These are phyloP conservation scores for Epichloe coenophiala DNA, from an alignment of 2,329 filamentous ascomycete species.

Conservation along the genomic window DNA sequence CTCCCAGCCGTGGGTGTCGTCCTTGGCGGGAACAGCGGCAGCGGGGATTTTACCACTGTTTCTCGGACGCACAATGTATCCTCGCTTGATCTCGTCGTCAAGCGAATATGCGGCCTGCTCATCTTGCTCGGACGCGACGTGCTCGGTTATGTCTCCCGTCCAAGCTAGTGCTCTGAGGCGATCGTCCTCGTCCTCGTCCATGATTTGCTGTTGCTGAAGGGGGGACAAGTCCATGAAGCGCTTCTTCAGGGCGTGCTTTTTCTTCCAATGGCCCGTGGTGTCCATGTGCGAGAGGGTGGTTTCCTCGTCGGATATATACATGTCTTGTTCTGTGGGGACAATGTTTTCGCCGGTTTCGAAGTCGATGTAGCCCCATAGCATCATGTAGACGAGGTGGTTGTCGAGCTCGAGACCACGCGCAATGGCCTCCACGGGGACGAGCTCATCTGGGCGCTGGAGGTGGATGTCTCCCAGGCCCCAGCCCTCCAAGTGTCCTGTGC, in stretches of 20 bases:
- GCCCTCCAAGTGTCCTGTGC: slow-evolving; percentile 38
- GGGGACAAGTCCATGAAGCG: slow-evolving; percentile 25
- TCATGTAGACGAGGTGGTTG: slow-evolving; percentile 39
- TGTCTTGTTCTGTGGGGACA: slow-evolving; percentile 34
- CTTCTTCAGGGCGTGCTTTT: slow-evolving; percentile 31
- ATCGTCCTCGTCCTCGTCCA: slow-evolving; percentile 22
- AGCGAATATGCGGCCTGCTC: slow-evolving; percentile 9
- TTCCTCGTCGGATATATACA: slow-evolving; percentile 37
- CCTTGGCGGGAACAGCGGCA: slow-evolving; percentile 5
- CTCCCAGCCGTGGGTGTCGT: slow-evolving; percentile 13
- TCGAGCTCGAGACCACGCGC: slow-evolving; percentile 40
- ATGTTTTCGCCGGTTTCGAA: slow-evolving; percentile 35
- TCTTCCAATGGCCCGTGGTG: slow-evolving; percentile 27
- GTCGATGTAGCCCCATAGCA: slow-evolving; percentile 50
- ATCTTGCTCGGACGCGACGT: background rate
- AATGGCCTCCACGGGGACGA: slow-evolving; percentile 42
- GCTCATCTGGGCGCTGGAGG: slow-evolving; percentile 43
- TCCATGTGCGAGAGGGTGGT: slow-evolving; percentile 18
- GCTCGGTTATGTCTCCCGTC: slow-evolving; percentile 13
- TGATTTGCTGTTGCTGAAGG: slow-evolving; percentile 24
- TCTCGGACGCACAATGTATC: slow-evolving; percentile 15
- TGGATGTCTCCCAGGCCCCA: slow-evolving; percentile 35
- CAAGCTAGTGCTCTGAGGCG: slow-evolving; percentile 22
- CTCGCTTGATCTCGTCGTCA: slow-evolving; percentile 21
- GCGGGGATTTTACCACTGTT: slow-evolving; percentile 1